Evolutionary conservation across 768 basidiomycete species (phyloP).

Genomic region (Lentinula aciculospora): DNA sequence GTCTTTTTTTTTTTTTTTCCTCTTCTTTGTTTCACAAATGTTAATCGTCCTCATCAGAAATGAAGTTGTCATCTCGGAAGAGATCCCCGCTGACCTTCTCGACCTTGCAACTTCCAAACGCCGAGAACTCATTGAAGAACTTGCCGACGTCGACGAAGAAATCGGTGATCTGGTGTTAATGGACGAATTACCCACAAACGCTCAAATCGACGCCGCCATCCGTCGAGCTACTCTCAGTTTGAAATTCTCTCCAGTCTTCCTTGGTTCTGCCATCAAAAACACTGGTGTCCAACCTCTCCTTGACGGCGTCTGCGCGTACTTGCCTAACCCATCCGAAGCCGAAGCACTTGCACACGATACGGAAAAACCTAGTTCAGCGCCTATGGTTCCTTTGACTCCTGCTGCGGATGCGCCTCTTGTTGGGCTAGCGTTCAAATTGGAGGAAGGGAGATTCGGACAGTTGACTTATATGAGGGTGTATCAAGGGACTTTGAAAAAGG

Average conservation of each 20-base stretch:
- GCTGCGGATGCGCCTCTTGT: conserved; percentile 86
- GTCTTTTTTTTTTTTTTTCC: conserved; percentile 16
- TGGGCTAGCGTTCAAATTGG: conserved; percentile 95
- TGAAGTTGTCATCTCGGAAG: conserved; percentile 74
- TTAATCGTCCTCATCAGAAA: conserved; percentile 39
- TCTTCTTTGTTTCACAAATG: neutral
- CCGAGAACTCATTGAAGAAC: conserved; percentile 85
- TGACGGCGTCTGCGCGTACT: conserved; percentile 93
- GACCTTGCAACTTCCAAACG: conserved; percentile 81
- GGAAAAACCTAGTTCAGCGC: conserved; percentile 53
- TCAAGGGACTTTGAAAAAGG: conserved; percentile 88
- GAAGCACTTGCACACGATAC: conserved; percentile 81
- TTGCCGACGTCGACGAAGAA: conserved; percentile 94
- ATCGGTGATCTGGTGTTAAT: conserved; percentile 89
- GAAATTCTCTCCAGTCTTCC: conserved; percentile 94
- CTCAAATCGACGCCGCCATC: conserved; percentile 78
- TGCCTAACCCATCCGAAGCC: conserved; percentile 82
- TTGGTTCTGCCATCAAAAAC: conserved; percentile 97
- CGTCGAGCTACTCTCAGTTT: conserved; percentile 83
- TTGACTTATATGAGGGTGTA: conserved; percentile 98
- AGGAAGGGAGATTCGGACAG: conserved; percentile 96
- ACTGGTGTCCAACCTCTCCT: conserved; percentile 91
- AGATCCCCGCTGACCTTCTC: conserved; percentile 75
- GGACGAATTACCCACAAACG: conserved; percentile 69
- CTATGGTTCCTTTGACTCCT: conserved; percentile 72